These are phyloP conservation scores for Phytopythium ostracodes DNA, from an alignment of 352 stramenopile species.

Conservation along the genomic window DNA sequence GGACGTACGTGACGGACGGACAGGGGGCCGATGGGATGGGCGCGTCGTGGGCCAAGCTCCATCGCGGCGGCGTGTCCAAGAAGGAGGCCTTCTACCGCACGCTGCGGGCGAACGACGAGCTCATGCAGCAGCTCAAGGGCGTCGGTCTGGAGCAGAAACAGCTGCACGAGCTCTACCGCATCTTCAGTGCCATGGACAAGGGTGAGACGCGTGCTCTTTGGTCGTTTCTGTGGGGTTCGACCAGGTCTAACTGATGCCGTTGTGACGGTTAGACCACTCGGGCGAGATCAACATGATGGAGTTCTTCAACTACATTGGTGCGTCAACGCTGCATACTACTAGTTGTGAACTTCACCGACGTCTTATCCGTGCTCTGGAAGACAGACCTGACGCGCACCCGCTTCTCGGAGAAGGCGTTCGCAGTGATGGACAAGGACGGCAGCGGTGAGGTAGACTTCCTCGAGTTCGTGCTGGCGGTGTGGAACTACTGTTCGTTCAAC, in stretches of 20 bases:
- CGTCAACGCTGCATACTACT: neutral
- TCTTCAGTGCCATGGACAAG: slow-evolving; percentile 54
- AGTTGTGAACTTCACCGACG: too few species aligned
- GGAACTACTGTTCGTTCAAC: slow-evolving; percentile 79
- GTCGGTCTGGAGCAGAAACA: slow-evolving; percentile 46
- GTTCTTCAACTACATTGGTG: slow-evolving; percentile 71
- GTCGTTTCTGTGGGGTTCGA: too few species aligned
- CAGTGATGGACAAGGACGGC: slow-evolving; percentile 64
- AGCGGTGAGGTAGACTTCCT: slow-evolving; percentile 70
- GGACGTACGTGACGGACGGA: too few species aligned
- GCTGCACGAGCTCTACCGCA: slow-evolving; percentile 43
- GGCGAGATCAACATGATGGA: slow-evolving; percentile 62
- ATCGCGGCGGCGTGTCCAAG: neutral
- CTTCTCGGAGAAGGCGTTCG: slow-evolving; percentile 71
- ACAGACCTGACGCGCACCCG: slow-evolving; percentile 50
- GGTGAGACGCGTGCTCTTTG: slow-evolving; percentile 13
- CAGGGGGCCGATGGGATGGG: slow-evolving; percentile 17
- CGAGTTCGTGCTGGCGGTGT: slow-evolving; percentile 72
- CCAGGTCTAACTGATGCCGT: too few species aligned
- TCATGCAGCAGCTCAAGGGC: slow-evolving; percentile 31
- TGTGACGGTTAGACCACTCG: slow-evolving; percentile 61
- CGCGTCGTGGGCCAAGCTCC: slow-evolving; percentile 6
- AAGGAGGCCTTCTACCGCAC: slow-evolving; percentile 25
- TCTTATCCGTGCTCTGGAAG: neutral
- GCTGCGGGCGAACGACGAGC: slow-evolving; percentile 27